Evolutionary conservation across 2,329 filamentous ascomycete genomes (phyloP).

Genomic region (Cyphellophora europaea): DNA sequence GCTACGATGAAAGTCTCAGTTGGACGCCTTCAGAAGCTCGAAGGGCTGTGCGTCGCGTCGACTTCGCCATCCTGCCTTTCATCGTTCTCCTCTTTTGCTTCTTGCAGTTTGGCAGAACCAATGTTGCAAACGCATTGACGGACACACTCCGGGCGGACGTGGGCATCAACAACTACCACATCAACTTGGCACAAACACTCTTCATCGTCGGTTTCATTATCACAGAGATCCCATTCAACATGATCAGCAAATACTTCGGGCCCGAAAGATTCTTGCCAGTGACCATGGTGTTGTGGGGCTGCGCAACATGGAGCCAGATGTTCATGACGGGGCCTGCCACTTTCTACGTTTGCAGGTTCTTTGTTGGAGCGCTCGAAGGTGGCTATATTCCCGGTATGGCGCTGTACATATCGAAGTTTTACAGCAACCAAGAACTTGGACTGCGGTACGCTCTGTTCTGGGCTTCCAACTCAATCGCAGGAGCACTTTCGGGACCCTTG

Average conservation of each 20-base stretch:
- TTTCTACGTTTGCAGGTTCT: constrained; percentile 33
- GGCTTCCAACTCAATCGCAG: constrained; percentile 24
- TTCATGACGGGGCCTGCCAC: constrained; percentile 22
- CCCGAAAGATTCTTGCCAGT: constrained; percentile 23
- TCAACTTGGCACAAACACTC: constrained; percentile 26
- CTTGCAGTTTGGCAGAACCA: constrained; percentile 25
- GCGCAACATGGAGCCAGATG: constrained; percentile 19
- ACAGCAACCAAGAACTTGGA: constrained; percentile 21
- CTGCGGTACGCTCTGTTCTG: constrained; percentile 28
- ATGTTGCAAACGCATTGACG: constrained; percentile 39
- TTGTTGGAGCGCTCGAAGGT: constrained; percentile 40
- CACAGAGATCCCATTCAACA: constrained; percentile 24
- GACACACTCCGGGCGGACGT: constrained; percentile 43
- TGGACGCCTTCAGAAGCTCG: constrained; percentile 4
- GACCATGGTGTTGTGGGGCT: constrained; percentile 22
- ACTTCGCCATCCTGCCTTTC: constrained; percentile 16
- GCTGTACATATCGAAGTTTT: constrained; percentile 20
- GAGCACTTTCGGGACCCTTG: constrained; percentile 24
- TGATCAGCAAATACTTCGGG: constrained; percentile 23
- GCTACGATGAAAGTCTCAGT: constrained; percentile 4
- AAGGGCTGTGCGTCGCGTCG: constrained; percentile 6
- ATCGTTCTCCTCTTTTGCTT: constrained; percentile 19
- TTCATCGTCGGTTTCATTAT: constrained; percentile 22
- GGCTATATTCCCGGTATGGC: constrained; percentile 40
- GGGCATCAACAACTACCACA: constrained; percentile 38